Base-by-base conservation (phyloP, 331 rosid species). In the Malus hybrid region DNA sequence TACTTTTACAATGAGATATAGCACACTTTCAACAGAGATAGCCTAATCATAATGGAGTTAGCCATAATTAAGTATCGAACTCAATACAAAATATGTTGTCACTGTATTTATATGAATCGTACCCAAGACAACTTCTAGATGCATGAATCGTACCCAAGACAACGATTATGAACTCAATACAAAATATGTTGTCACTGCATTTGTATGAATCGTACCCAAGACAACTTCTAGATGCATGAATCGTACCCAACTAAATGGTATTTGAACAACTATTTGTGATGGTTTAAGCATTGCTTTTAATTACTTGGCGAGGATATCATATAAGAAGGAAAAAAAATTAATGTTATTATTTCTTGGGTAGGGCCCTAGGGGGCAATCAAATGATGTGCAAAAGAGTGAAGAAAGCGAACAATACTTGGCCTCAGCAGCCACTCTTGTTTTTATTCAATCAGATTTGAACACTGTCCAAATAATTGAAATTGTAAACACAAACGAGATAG, bases 361-460 rank as follows among this genome's bases (percentile, higher is more conserved):
- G 48, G 1, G 48, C 12, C 3, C 44, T 36, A 36, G 44, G 11
- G 44, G 48, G 14, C 48, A 42, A 42, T 42, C 48, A 42, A 10
- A 9, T 62, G 50, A 61, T 19, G n/a, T 10, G 28, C 24, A 18
- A 42, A 42, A 42, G 13, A 6, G 24, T 56, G 61, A 55, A 20
- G 20, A 68, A 29, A 1, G 42, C 4, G 11, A 36, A 36, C 44
- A 9, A 9, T 8, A 2, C 12, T 36, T 36, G 44, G 44, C 0
- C 11, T 0, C 0, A 36, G 0, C 11, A 36, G 4, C 0, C 12
- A 36, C 4, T 36, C 44, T 0, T 36, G 11, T 36, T 36, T 36
- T 36, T 36, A 36, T 36, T 36, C 44, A 36, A 36, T 36, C 11
- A 36, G 11, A 36, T 36, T 36, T 36, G 3, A 0, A 36, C 10